These are phyloP conservation scores for Suillus subalutaceus DNA, from an alignment of 768 basidiomycete species.

Conservation along the genomic window DNA sequence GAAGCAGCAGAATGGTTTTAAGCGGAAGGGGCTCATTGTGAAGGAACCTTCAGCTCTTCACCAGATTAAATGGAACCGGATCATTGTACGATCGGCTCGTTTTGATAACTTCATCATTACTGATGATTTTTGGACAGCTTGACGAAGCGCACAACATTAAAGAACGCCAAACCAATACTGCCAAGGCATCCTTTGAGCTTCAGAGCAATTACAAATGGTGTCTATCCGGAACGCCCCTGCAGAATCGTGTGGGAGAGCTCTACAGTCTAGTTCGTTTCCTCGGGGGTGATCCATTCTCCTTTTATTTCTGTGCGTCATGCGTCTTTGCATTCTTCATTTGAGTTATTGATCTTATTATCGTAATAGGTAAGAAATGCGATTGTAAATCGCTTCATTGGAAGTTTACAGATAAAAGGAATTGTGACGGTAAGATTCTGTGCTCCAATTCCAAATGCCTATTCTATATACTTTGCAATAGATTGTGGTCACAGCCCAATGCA, in stretches of 20 bases:
- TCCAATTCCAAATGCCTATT: not conserved
- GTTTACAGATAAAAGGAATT: constrained; percentile 80
- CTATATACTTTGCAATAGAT: constrained; percentile 43
- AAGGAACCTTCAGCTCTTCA: constrained; percentile 91
- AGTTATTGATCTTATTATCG: constrained; percentile 9
- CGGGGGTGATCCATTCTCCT: constrained; percentile 91
- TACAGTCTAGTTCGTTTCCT: constrained; percentile 94
- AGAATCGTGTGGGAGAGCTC: constrained; percentile 98
- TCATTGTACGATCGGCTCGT: constrained; percentile 55
- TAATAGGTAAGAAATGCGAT: constrained; percentile 79
- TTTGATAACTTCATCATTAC: constrained; percentile 5
- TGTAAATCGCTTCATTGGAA: constrained; percentile 97
- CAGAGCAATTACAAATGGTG: constrained; percentile 88
- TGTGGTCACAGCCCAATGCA: constrained; percentile 88
- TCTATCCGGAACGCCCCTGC: constrained; percentile 93
- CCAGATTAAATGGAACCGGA: constrained; percentile 79
- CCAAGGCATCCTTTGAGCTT: constrained; percentile 94
- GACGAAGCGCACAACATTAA: constrained; percentile 99
- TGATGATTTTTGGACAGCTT: constrained; percentile 47
- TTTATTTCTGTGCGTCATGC: constrained; percentile 77
- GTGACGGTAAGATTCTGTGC: constrained; percentile 62
- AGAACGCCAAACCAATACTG: constrained; percentile 91
- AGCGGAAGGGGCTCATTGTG: constrained; percentile 78
- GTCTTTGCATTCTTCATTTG: not conserved
- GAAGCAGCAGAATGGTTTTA: constrained; percentile 91